Evolutionary conservation across 805 yeast genomes (phyloP), one percentile per base, ranked within the genome.

Genomic region (Ogataea siamensis): DNA sequence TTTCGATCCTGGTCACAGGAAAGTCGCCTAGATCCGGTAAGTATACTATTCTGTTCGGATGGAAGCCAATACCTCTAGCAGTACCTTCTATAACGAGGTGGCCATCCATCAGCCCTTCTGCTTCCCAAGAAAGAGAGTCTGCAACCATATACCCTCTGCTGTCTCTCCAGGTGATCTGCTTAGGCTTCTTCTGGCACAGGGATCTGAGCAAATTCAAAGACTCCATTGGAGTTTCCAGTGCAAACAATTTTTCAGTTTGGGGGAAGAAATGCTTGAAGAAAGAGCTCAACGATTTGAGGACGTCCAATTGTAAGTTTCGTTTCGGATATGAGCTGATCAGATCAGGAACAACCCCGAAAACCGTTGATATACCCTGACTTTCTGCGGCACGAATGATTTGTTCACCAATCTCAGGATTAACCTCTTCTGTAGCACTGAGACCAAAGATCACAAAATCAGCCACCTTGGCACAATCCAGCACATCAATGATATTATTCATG

Each of bases 21-120:
- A 78, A 88, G 60, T 93, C 98, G 12, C 99, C 99, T 44, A 73
- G 70, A 1, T 89, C 96, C 4, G 95, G 95, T 21, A 94, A 66
- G 57, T 91, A 96, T 25, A 94, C 76, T 38, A 87, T 63, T 52
- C 88, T 73, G 57, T 89, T 78, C 2, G 84, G 76, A 48, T 79
- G 76, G 62, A 93, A 80, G 0, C 95, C 95, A 32, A 72, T 64
- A 39, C 98, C 99, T 59, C 99, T 76, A 4, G 86, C 87, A 4
- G 78, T 74, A 34, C 99, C 99, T 56, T 80, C 83, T 5, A 93
- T 73, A 5, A 75, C 74, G 25, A 88, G 57, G 5, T 55, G 46
- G 3, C 71, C 70, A 20, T 62, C 63, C 13, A 40, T 28, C 19
- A 66, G 54, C 28, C 52, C 47, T 8, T 48, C 40, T 4, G 62